phyloP scores from a whole-genome alignment of 2,329 filamentous ascomycete species.

The Emergomyces orientalis region DNA sequence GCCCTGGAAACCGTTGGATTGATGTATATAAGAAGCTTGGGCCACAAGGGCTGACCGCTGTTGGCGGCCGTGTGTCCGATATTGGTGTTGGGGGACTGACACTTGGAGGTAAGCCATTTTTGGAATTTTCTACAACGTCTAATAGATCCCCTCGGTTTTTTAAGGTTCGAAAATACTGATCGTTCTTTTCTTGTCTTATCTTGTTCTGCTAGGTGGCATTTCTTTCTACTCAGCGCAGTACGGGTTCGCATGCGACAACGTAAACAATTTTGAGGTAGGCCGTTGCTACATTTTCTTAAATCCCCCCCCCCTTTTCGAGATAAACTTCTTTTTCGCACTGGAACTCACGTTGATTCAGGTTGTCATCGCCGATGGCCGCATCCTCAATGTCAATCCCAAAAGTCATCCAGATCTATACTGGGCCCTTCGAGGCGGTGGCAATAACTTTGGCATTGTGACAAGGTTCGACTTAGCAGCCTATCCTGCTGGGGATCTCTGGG shows the following conservation, averaged over 20 bases:
- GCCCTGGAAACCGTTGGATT: conserved; percentile 29
- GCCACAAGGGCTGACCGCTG: conserved; percentile 23
- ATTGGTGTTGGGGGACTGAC: conserved; percentile 24
- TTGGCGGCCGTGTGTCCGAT: conserved; percentile 26
- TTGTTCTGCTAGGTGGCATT: conserved; percentile 22
- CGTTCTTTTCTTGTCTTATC: background rate
- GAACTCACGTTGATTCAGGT: conserved; percentile 22
- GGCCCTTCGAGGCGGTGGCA: conserved; percentile 40
- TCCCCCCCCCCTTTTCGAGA: no score
- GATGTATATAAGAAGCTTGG: conserved; percentile 28
- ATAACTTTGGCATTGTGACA: conserved; percentile 35
- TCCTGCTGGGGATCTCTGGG: conserved; percentile 33
- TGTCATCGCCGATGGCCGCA: conserved; percentile 33
- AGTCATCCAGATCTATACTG: conserved; percentile 44
- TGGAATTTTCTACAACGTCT: background rate
- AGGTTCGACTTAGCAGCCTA: conserved; percentile 32
- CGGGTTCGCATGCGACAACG: conserved; percentile 31
- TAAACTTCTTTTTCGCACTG: background rate
- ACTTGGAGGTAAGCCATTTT: conserved; percentile 18
- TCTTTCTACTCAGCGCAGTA: conserved; percentile 27
- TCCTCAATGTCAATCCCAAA: conserved; percentile 31
- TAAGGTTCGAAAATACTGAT: background rate
- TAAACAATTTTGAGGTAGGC: conserved; percentile 26
- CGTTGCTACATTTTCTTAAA: background rate
- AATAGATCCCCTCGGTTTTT: background rate